These are phyloP conservation scores for Populus ilicifolia DNA, from an alignment of 345 rosid genomes.

Conservation along the genomic window DNA sequence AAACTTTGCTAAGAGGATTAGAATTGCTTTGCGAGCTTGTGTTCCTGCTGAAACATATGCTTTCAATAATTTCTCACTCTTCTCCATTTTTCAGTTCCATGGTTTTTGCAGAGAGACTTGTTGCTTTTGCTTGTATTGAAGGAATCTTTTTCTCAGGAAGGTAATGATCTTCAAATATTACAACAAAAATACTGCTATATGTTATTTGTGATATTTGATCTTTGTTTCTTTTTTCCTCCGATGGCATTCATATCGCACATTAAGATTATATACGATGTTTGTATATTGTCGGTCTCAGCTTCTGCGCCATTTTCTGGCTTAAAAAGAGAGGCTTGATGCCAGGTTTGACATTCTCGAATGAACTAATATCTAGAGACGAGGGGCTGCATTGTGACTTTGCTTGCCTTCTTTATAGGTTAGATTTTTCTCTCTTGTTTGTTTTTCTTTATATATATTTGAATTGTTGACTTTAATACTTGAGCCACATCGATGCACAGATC, in stretches of 20 bases:
- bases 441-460: background rate
- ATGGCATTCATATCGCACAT: constrained; percentile 3
- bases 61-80: constrained; percentile 3
- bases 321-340: constrained; percentile 97
- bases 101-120: constrained; percentile 70
- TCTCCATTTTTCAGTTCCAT: constrained; percentile 48
- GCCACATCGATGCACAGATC: background rate
- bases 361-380: constrained; percentile 90
- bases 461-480: background rate
- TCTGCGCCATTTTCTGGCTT: constrained; percentile 94
- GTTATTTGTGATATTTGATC: background rate
- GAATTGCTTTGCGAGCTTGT: background rate
- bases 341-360: constrained; percentile 88
- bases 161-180: constrained; percentile 30
- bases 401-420: constrained; percentile 80
- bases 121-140: constrained; percentile 89
- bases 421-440: background rate
- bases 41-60: constrained; percentile 1
- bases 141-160: constrained; percentile 96
- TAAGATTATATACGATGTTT: constrained; percentile 7
- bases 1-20: background rate
- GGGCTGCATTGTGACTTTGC: constrained; percentile 97
- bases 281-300: constrained; percentile 43
- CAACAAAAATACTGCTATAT: background rate
- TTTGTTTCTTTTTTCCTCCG: background rate